phyloP scores from a whole-genome alignment of 2,329 filamentous ascomycete genomes.

The Cladosporium sphaerospermum region DNA sequence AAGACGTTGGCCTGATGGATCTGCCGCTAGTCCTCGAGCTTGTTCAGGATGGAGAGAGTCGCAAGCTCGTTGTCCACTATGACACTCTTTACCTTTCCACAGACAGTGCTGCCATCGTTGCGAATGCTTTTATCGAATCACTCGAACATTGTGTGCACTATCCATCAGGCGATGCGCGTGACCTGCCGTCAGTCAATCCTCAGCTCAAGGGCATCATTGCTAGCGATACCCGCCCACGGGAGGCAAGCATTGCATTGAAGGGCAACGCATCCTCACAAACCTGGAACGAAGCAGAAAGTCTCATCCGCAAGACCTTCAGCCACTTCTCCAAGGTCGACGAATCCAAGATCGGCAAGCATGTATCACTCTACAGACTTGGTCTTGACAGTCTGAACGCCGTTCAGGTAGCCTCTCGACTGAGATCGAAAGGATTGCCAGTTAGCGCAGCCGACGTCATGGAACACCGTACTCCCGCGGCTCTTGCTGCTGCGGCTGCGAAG shows the following conservation, averaged over 20 bases:
- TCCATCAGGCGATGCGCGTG: slow-evolving; percentile 20
- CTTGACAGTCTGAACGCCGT: slow-evolving; percentile 83
- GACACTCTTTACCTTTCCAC: slow-evolving; percentile 57
- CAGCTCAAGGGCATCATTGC: background rate
- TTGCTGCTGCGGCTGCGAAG: slow-evolving; percentile 14
- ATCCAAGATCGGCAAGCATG: slow-evolving; percentile 50
- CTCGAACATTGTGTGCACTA: slow-evolving; percentile 24
- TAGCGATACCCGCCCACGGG: background rate
- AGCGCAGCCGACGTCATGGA: slow-evolving; percentile 71
- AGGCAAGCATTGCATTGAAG: background rate
- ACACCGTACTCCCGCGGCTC: slow-evolving; percentile 22
- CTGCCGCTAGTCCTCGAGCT: slow-evolving; percentile 73
- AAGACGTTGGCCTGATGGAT: slow-evolving; percentile 60
- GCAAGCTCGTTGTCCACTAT: slow-evolving; percentile 46
- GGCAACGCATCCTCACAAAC: background rate
- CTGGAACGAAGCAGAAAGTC: slow-evolving; percentile 49
- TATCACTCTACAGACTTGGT: slow-evolving; percentile 80
- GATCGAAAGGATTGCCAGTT: slow-evolving; percentile 51
- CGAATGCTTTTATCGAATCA: slow-evolving; percentile 26
- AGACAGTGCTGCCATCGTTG: slow-evolving; percentile 15
- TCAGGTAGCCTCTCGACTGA: slow-evolving; percentile 66
- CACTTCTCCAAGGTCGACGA: slow-evolving; percentile 50
- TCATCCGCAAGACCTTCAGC: slow-evolving; percentile 52
- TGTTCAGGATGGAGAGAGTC: slow-evolving; percentile 47
- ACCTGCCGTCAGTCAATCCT: background rate